These are phyloP conservation scores for Leccinum subgranulosum DNA, from an alignment of 768 basidiomycete genomes.

Conservation along the genomic window DNA sequence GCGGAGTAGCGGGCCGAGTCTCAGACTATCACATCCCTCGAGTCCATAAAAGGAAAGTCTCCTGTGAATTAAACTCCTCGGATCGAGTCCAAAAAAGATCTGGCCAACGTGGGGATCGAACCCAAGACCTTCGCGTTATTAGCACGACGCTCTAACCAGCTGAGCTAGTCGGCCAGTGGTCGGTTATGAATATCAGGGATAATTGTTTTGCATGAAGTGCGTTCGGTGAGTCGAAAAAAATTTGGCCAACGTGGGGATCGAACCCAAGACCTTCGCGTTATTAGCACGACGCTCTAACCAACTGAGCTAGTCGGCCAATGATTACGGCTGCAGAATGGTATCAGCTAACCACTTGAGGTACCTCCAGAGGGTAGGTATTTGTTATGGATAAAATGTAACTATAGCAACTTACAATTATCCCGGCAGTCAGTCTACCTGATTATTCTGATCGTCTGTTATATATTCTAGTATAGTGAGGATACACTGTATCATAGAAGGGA, in stretches of 20 bases:
- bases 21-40: constrained; percentile 21
- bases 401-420: too few relatives aligned
- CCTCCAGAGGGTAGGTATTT: too few relatives aligned
- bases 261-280: constrained; percentile 78
- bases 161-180: constrained; percentile 57
- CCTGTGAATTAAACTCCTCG: background rate
- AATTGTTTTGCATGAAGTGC: too few relatives aligned
- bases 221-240: too few relatives aligned
- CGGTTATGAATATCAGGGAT: rapidly evolving
- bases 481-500: too few relatives aligned
- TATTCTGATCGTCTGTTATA: too few relatives aligned
- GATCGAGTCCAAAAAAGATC: background rate
- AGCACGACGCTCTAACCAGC: constrained; percentile 93
- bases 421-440: too few relatives aligned
- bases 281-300: constrained; percentile 92
- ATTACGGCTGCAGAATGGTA: too few relatives aligned
- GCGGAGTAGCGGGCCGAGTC: constrained; percentile 18
- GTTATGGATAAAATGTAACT: too few relatives aligned
- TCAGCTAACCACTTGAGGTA: constrained; percentile 28
- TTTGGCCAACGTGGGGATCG: constrained; percentile 75
- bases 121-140: constrained; percentile 76
- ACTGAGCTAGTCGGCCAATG: constrained; percentile 82
- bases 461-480: too few relatives aligned
- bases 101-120: constrained; percentile 81
- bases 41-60: constrained; percentile 11